Evolutionary conservation across 805 yeast species (phyloP).

Genomic region (Kuraishia cidri): DNA sequence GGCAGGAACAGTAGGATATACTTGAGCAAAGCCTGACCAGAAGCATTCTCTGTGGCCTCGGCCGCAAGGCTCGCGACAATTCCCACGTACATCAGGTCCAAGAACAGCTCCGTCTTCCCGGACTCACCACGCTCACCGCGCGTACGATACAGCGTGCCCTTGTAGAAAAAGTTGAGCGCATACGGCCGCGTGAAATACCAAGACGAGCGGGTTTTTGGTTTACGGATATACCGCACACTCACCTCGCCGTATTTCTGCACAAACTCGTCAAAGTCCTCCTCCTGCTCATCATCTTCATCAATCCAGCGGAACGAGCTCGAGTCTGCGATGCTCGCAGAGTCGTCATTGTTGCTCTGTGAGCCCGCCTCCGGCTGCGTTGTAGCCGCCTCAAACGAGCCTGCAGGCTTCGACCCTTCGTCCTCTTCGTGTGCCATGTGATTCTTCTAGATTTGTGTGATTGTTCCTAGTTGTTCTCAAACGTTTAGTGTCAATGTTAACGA

Average conservation of each 20-base stretch:
- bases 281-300: constrained; percentile 4
- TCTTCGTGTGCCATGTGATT: too few relatives aligned
- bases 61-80: constrained; percentile 52
- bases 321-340: not conserved
- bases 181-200: constrained; percentile 41
- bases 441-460: too few relatives aligned
- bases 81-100: constrained; percentile 59
- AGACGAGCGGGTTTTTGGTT: constrained; percentile 20
- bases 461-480: too few relatives aligned
- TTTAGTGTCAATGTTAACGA: too few relatives aligned
- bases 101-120: constrained; percentile 44
- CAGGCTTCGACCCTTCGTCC: too few relatives aligned
- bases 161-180: constrained; percentile 52
- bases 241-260: constrained; percentile 40
- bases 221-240: constrained; percentile 33
- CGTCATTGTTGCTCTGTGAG: too few relatives aligned
- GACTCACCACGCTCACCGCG: constrained; percentile 41
- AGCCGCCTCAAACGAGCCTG: too few relatives aligned
- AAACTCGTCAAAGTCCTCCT: constrained; percentile 23
- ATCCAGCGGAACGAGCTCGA: not conserved
- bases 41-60: constrained; percentile 38
- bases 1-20: constrained; percentile 46
- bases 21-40: constrained; percentile 34
- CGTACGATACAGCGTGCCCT: constrained; percentile 47
- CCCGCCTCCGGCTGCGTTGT: too few relatives aligned